Conservation (phyloP, 352 stramenopile genomes). For the Phytophthora constricta region DNA sequence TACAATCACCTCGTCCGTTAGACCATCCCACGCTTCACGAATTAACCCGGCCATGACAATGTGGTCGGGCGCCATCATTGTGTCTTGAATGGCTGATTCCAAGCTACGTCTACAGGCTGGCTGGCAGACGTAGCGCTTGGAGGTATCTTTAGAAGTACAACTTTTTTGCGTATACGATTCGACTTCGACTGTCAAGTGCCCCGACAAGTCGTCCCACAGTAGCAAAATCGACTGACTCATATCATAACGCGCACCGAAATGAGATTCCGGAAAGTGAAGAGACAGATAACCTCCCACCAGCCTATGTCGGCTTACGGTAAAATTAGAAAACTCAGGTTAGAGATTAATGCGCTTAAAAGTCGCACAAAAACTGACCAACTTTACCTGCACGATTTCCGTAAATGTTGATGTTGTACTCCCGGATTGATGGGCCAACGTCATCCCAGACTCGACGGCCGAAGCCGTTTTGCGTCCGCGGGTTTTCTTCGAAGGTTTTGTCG, state of each 20-base stretch:
- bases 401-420: conserved; percentile 9
- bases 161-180: not conserved
- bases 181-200: conserved; percentile 20
- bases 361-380: no score
- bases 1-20: conserved; percentile 3
- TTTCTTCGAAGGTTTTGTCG: not conserved
- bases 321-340: not conserved
- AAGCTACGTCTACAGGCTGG: conserved; percentile 21
- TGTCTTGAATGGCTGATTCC: conserved; percentile 16
- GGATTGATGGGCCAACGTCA: not conserved
- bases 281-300: conserved; percentile 13
- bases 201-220: conserved; percentile 22
- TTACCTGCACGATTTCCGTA: conserved; percentile 17
- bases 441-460: conserved; percentile 6
- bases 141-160: conserved; percentile 15
- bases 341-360: not conserved
- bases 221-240: conserved; percentile 6
- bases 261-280: conserved; percentile 9
- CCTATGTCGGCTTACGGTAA: not conserved
- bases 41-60: not conserved
- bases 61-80: not conserved
- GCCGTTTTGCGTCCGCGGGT: not conserved
- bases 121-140: conserved; percentile 6
- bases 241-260: conserved; percentile 1
- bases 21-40: conserved; percentile 3